phyloP scores from a whole-genome alignment of 768 basidiomycete species.

The Steccherinum ochraceum region DNA sequence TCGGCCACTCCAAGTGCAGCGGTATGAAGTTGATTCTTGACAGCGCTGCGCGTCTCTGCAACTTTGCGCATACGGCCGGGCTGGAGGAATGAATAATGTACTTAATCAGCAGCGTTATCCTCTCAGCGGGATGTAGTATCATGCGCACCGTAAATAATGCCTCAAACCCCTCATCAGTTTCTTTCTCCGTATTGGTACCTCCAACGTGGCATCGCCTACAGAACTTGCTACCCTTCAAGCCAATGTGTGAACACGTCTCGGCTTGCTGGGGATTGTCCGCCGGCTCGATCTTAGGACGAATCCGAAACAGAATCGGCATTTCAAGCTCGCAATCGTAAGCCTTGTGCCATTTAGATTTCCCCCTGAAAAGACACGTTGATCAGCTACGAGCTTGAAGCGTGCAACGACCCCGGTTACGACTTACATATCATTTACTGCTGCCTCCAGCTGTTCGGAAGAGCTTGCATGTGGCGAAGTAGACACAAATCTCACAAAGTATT shows the following conservation, averaged over 20 bases:
- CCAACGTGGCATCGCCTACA: constrained; percentile 23
- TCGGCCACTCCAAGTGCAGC: constrained; percentile 27
- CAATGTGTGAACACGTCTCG: constrained; percentile 27
- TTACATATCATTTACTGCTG: constrained; percentile 24
- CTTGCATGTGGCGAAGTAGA: constrained; percentile 32
- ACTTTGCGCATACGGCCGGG: constrained; percentile 14
- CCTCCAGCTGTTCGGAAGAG: constrained; percentile 32
- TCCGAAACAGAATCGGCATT: constrained; percentile 6
- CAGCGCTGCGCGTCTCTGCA: background rate
- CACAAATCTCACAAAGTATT: constrained; percentile 32
- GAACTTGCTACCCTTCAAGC: constrained; percentile 31
- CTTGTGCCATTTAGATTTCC: constrained; percentile 4
- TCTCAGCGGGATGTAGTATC: background rate
- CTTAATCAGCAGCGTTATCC: background rate
- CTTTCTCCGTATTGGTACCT: constrained; percentile 25
- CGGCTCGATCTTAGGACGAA: constrained; percentile 6
- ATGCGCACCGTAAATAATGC: constrained; percentile 10
- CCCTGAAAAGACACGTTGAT: background rate
- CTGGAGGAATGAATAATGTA: background rate
- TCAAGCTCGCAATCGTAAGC: constrained; percentile 10
- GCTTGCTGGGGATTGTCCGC: constrained; percentile 19
- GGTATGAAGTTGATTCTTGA: constrained; percentile 25
- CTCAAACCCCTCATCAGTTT: constrained; percentile 28
- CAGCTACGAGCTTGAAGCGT: no score
- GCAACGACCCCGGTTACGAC: no score